Conservation (phyloP, 192 early-diverging fungal species). For the Podila horticola region DNA sequence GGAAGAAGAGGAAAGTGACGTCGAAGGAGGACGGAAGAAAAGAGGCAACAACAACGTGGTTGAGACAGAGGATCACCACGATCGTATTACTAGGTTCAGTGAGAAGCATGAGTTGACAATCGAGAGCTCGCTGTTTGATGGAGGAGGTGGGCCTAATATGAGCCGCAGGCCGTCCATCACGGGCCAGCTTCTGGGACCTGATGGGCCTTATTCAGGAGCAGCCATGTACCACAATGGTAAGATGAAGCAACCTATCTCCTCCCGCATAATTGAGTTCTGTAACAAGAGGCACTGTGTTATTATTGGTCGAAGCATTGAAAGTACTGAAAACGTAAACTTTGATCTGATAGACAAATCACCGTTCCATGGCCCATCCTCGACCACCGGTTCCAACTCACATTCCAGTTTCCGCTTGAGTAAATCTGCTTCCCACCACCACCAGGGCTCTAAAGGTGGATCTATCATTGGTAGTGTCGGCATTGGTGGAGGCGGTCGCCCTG, state of each 20-base stretch:
- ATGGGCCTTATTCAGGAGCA: background rate
- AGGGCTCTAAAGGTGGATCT: background rate
- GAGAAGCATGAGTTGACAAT: background rate
- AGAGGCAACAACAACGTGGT: background rate
- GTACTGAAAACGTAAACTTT: too few relatives aligned
- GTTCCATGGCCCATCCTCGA: background rate
- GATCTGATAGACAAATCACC: background rate
- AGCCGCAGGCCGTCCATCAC: background rate
- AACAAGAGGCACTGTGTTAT: too few relatives aligned
- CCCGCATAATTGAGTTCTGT: too few relatives aligned
- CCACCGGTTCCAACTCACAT: background rate
- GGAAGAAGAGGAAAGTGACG: background rate
- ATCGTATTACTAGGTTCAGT: slow-evolving; percentile 1
- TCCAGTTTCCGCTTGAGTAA: background rate
- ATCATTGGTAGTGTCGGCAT: slow-evolving; percentile 31
- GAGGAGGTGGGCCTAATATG: background rate
- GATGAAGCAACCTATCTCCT: too few relatives aligned
- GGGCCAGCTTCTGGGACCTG: background rate
- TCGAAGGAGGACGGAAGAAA: background rate
- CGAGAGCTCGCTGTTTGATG: background rate
- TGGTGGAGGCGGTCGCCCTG: slow-evolving; percentile 19
- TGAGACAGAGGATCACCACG: background rate
- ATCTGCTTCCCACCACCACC: background rate
- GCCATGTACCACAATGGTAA: background rate
- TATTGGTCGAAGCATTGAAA: too few relatives aligned